phyloP scores from a whole-genome alignment of 2,329 filamentous ascomycete genomes.

The Trichoderma citrinoviride region DNA sequence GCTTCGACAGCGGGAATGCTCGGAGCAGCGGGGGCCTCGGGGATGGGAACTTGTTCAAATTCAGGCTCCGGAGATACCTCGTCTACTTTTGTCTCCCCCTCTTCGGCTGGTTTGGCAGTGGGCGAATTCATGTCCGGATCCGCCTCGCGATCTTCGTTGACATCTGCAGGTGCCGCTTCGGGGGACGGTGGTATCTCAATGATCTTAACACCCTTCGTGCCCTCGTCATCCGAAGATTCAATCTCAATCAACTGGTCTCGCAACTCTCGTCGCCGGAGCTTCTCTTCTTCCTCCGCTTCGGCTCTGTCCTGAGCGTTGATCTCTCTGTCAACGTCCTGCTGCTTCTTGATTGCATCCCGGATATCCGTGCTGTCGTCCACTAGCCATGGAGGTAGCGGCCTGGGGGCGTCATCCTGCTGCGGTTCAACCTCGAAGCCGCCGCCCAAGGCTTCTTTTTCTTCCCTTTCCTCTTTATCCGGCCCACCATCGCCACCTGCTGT shows the following conservation, averaged over 20 bases:
- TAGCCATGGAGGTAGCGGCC: conserved; percentile 76
- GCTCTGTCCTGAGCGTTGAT: conserved; percentile 64
- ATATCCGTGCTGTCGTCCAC: conserved; percentile 64
- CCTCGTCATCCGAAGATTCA: conserved; percentile 58
- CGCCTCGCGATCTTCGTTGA: conserved; percentile 21
- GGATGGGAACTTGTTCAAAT: conserved; percentile 40
- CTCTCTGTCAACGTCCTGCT: conserved; percentile 54
- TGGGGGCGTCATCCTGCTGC: conserved; percentile 43
- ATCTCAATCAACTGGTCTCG: conserved; percentile 58
- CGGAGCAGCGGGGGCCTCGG: conserved; percentile 19
- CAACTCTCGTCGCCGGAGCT: conserved; percentile 42
- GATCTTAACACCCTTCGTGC: conserved; percentile 56
- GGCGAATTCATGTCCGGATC: neutral
- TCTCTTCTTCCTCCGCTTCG: conserved; percentile 55
- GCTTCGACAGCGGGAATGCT: neutral
- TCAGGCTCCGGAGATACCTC: conserved; percentile 28
- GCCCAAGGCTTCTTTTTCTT: conserved; percentile 52
- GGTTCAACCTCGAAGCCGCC: conserved; percentile 64
- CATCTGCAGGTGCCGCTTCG: conserved; percentile 12
- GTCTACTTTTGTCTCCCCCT: neutral
- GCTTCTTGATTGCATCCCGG: conserved; percentile 58
- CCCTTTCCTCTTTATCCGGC: conserved; percentile 28
- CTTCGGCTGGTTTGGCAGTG: neutral
- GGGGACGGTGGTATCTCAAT: conserved; percentile 47
- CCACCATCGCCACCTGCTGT: conserved; percentile 23